Percentiles rank a stretch among this genome's conserved stretches.
Conservation (phyloP, 2,329 filamentous ascomycete species). For the Botrytis galanthina region DNA sequence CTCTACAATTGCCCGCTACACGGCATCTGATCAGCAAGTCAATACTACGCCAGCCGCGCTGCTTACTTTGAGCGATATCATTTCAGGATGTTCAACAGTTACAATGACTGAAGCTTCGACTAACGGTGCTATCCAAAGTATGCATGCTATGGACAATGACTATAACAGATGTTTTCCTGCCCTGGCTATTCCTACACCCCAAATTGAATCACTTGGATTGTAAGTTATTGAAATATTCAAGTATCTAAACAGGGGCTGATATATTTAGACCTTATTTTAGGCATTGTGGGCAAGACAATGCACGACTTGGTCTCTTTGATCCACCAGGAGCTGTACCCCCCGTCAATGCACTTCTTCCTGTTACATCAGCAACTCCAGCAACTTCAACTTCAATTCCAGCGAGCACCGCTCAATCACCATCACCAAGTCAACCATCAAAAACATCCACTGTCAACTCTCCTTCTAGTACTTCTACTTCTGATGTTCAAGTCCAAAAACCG, state of each 20-base stretch:
- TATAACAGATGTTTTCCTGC: conserved; percentile 29
- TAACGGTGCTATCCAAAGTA: conserved; percentile 17
- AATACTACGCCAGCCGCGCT: conserved; percentile 29
- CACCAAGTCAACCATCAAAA: conserved; percentile 22
- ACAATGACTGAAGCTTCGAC: conserved; percentile 3
- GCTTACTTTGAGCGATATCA: conserved; percentile 41
- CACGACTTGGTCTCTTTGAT: conserved; percentile 42
- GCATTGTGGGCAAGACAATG: conserved; percentile 41
- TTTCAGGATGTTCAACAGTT: conserved; percentile 34
- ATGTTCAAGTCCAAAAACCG: neutral
- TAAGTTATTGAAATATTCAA: conserved; percentile 15
- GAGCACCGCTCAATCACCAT: conserved; percentile 25
- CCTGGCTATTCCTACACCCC: conserved; percentile 24
- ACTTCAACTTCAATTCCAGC: conserved; percentile 26
- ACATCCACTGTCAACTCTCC: neutral
- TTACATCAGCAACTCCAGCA: conserved; percentile 26
- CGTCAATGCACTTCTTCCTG: conserved; percentile 31
- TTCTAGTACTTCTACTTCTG: neutral
- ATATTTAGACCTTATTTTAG: conserved; percentile 36
- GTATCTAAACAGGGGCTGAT: neutral
- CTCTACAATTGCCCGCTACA: conserved; percentile 38
- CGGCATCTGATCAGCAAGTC: conserved; percentile 30
- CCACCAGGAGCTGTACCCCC: conserved; percentile 43
- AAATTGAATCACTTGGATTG: conserved; percentile 26
- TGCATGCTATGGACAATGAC: conserved; percentile 21